Conservation (phyloP, 73 alveolate species). For the Symbiodinium pilosum region DNA sequence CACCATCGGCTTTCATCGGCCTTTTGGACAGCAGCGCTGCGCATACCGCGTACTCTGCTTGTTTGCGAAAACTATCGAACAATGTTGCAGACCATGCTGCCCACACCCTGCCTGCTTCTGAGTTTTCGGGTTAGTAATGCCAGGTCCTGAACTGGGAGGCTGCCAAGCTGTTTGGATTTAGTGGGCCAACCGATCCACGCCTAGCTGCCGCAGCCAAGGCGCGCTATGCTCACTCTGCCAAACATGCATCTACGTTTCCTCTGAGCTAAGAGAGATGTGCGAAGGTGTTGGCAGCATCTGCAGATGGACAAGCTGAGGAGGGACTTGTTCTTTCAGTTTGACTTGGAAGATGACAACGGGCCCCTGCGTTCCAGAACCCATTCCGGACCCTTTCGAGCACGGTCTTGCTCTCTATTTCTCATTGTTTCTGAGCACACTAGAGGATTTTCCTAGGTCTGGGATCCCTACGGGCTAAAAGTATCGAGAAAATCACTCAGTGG, state of each 20-base stretch:
- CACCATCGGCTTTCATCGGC: conserved; percentile 37
- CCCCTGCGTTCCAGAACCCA: neutral
- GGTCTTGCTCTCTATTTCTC: too few species aligned
- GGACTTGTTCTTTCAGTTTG: too few species aligned
- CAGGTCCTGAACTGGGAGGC: conserved; percentile 89
- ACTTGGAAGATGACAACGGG: too few species aligned
- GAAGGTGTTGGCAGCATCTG: conserved; percentile 84
- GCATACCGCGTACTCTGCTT: conserved; percentile 26
- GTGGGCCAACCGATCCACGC: conserved; percentile 68
- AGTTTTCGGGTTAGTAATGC: neutral
- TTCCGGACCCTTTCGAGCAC: too few species aligned
- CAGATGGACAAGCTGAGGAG: conserved; percentile 89
- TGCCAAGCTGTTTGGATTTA: conserved; percentile 47
- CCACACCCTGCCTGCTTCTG: neutral
- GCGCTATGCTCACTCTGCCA: neutral
- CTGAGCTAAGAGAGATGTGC: too few species aligned
- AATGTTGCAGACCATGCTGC: too few species aligned
- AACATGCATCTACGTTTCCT: too few species aligned
- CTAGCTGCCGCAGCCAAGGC: conserved; percentile 71
- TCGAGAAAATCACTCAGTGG: too few species aligned
- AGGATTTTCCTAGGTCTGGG: too few species aligned
- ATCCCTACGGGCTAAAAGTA: too few species aligned
- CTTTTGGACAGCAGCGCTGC: conserved; percentile 90
- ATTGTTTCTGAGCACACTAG: too few species aligned
- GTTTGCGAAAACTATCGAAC: neutral